These are phyloP conservation scores for Mucor circinelloides DNA, from an alignment of 371 early-diverging fungal species.

Conservation along the genomic window DNA sequence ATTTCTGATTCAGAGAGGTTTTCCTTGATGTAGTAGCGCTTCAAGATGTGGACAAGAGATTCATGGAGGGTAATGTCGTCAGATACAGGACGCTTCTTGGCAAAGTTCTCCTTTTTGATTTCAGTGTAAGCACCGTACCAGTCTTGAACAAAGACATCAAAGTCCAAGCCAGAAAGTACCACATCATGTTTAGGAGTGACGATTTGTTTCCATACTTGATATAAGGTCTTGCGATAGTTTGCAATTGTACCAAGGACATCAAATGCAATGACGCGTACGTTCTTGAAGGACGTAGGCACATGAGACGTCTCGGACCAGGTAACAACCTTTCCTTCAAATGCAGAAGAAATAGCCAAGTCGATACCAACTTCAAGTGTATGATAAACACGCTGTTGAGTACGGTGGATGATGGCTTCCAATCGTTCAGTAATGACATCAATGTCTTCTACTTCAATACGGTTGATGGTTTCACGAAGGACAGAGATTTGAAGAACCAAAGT, in stretches of 20 bases:
- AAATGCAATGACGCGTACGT: conserved; percentile 38
- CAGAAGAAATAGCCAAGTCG: conserved; percentile 32
- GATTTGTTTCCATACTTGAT: conserved; percentile 28
- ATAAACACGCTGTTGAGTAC: conserved; percentile 32
- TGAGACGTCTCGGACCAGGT: conserved; percentile 43
- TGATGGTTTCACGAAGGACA: conserved; percentile 30
- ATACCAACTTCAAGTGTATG: conserved; percentile 37
- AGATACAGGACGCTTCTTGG: conserved; percentile 12
- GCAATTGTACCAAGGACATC: conserved; percentile 43
- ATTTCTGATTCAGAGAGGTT: conserved; percentile 25
- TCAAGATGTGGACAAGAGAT: conserved; percentile 29
- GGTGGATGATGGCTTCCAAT: conserved; percentile 23
- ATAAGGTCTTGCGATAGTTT: conserved; percentile 30
- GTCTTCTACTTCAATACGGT: conserved; percentile 31
- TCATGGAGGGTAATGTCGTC: conserved; percentile 33
- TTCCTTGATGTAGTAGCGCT: conserved; percentile 27
- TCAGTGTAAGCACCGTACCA: conserved; percentile 35
- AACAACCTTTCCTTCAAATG: conserved; percentile 46
- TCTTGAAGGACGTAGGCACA: conserved; percentile 35
- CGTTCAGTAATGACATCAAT: conserved; percentile 21
- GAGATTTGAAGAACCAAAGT: conserved; percentile 28
- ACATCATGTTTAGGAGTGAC: conserved; percentile 26
- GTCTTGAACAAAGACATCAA: conserved; percentile 26
- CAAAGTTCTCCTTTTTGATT: conserved; percentile 19
- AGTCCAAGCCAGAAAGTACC: conserved; percentile 23